phyloP scores from a whole-genome alignment of 331 rosid genomes.

The Quercus tomentella region DNA sequence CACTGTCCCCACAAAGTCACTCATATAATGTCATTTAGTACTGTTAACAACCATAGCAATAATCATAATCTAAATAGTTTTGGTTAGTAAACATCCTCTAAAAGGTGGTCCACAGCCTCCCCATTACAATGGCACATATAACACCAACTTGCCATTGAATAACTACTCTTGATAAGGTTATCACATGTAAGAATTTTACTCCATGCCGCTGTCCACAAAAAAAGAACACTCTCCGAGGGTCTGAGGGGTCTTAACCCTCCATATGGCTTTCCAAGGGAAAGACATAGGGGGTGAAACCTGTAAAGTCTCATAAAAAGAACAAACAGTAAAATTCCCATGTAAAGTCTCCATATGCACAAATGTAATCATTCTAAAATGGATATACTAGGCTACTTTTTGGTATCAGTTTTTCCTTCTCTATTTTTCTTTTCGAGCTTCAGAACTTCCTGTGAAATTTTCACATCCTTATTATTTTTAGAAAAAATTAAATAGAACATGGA shows the following conservation, averaged over 20 bases:
- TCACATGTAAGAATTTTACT: too few relatives aligned
- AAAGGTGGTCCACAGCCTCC: neutral
- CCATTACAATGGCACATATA: too few relatives aligned
- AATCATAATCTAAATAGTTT: neutral
- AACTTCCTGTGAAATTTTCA: neutral
- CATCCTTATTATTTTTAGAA: neutral
- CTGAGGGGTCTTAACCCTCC: too few relatives aligned
- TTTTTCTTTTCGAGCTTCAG: neutral
- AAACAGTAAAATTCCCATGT: too few relatives aligned
- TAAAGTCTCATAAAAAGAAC: too few relatives aligned
- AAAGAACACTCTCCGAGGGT: too few relatives aligned
- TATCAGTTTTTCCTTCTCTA: neutral
- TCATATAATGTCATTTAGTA: neutral
- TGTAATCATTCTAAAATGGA: neutral
- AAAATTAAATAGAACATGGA: neutral
- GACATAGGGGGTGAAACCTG: too few relatives aligned
- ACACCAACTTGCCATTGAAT: too few relatives aligned
- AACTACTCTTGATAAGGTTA: too few relatives aligned
- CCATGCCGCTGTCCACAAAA: too few relatives aligned
- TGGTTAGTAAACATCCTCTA: neutral
- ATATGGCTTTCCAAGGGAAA: too few relatives aligned
- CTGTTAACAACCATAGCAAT: neutral
- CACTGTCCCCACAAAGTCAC: neutral
- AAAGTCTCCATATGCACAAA: neutral
- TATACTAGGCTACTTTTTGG: neutral